Evolutionary conservation across 345 rosid species (phyloP).

Genomic region (Lepidium sativum): DNA sequence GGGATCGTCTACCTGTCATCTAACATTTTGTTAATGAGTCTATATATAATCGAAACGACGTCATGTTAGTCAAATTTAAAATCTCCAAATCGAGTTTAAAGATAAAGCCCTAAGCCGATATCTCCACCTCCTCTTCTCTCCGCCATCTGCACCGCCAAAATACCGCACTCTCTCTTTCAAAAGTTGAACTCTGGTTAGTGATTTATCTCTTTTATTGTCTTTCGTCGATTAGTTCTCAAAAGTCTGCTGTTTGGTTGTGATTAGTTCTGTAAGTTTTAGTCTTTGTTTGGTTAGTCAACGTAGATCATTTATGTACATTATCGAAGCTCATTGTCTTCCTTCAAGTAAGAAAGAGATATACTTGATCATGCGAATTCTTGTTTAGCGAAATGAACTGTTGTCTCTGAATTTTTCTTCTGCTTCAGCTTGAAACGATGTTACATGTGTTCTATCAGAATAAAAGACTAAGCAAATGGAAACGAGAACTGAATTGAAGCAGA

Average conservation of each 20-base stretch:
- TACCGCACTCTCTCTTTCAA: not conserved
- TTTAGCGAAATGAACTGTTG: not conserved
- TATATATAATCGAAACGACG: not conserved
- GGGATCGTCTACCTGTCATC: no score
- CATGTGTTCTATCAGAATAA: slow-evolving; percentile 13
- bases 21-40: no score
- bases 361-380: not conserved
- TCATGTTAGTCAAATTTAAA: not conserved
- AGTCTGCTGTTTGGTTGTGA: not conserved
- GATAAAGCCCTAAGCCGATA: not conserved
- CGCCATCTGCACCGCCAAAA: not conserved
- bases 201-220: not conserved
- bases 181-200: not conserved
- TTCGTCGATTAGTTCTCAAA: not conserved
- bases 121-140: not conserved
- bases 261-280: not conserved
- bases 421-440: not conserved
- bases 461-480: slow-evolving; percentile 17
- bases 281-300: not conserved
- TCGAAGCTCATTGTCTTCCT: not conserved
- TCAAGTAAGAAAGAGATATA: not conserved
- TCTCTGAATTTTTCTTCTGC: not conserved
- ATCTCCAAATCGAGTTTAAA: not conserved
- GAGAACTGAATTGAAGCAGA: slow-evolving; percentile 25
- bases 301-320: not conserved